Conservation (phyloP, 208 protist species). For the Leishmania amazonensis region DNA sequence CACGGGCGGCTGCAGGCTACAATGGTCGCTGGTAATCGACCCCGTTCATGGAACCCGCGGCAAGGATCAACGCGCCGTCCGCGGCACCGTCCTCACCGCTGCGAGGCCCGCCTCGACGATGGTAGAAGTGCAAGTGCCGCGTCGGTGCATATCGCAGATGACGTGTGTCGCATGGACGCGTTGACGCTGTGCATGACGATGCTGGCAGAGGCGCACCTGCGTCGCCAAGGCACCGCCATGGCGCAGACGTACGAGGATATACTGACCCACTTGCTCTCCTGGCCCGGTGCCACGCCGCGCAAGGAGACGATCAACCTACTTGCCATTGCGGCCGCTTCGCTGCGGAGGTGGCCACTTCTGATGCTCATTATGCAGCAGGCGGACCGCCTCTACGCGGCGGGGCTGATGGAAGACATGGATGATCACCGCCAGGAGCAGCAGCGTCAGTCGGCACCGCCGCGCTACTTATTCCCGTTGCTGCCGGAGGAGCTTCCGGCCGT, state of each 20-base stretch:
- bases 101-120: constrained; percentile 13
- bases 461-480: constrained; percentile 58
- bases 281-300: constrained; percentile 43
- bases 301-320: constrained; percentile 61
- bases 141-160: constrained; percentile 22
- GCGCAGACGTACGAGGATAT: constrained; percentile 43
- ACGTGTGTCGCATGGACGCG: constrained; percentile 46
- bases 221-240: constrained; percentile 19
- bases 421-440: not conserved
- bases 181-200: constrained; percentile 51
- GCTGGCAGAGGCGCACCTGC: constrained; percentile 39
- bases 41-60: constrained; percentile 14
- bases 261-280: constrained; percentile 51
- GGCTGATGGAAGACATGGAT: constrained; percentile 1
- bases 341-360: constrained; percentile 61
- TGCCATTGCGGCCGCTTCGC: constrained; percentile 43
- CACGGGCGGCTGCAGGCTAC: not conserved
- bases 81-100: constrained; percentile 40
- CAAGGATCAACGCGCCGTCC: constrained; percentile 21
- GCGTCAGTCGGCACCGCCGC: not conserved
- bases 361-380: constrained; percentile 46
- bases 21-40: not conserved
- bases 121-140: constrained; percentile 1
- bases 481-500: constrained; percentile 57
- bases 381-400: constrained; percentile 28